phyloP scores from a whole-genome alignment of 805 yeast species.

The Candida yuanshanica region DNA sequence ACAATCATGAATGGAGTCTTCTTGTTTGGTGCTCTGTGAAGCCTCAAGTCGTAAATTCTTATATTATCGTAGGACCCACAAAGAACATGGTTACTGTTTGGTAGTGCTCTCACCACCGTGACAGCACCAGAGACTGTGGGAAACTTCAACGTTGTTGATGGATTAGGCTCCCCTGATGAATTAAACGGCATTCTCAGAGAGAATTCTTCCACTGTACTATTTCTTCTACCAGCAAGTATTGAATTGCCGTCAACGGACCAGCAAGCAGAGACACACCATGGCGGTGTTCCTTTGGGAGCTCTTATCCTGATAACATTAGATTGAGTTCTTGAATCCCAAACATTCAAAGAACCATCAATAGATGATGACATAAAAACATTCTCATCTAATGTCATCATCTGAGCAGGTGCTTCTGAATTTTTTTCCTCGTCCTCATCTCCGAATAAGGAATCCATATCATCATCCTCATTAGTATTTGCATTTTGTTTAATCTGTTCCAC shows the following conservation, averaged over 20 bases:
- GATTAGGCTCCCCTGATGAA: conserved; percentile 36
- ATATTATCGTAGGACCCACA: conserved; percentile 92
- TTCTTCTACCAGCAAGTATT: conserved; percentile 83
- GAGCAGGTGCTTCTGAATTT: conserved; percentile 5
- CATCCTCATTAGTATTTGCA: conserved; percentile 4
- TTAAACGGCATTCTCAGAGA: conserved; percentile 52
- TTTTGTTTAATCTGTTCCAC: conserved; percentile 15
- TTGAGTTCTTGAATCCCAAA: conserved; percentile 73
- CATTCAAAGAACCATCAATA: conserved; percentile 71
- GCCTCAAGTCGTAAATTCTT: conserved; percentile 70
- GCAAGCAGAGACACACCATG: conserved; percentile 88
- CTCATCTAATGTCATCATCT: conserved; percentile 25
- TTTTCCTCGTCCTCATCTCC: conserved; percentile 49
- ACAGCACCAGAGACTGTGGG: conserved; percentile 92
- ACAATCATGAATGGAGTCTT: conserved; percentile 73
- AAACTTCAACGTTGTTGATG: conserved; percentile 57
- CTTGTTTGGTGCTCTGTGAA: conserved; percentile 33
- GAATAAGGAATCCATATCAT: conserved; percentile 49
- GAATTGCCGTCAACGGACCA: conserved; percentile 84
- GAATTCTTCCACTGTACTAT: conserved; percentile 76
- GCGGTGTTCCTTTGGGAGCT: conserved; percentile 68
- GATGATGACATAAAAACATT: conserved; percentile 70
- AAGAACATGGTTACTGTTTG: conserved; percentile 69
- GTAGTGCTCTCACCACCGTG: conserved; percentile 71
- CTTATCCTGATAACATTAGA: conserved; percentile 42